Percentiles rank a stretch among this genome's conserved stretches.
phyloP scores from a whole-genome alignment of 2,329 filamentous ascomycete genomes.

The Coniochaeta sp. region DNA sequence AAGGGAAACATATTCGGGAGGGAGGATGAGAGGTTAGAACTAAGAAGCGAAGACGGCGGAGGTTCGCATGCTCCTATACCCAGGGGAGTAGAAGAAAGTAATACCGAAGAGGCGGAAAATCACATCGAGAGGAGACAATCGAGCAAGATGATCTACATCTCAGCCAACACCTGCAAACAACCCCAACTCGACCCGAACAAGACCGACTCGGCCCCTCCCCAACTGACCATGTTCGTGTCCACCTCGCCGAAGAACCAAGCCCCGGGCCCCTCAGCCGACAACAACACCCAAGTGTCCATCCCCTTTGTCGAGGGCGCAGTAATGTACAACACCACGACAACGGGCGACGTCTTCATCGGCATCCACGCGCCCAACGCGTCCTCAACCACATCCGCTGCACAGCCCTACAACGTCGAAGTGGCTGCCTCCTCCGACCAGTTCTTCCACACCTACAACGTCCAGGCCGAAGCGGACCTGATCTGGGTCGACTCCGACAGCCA shows the following conservation, averaged over 20 bases:
- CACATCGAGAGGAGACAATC: conserved; percentile 14
- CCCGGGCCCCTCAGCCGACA: conserved; percentile 54
- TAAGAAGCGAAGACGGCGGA: conserved; percentile 15
- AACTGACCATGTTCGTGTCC: conserved; percentile 74
- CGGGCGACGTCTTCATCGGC: conserved; percentile 66
- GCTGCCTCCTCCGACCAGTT: conserved; percentile 73
- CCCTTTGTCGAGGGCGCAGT: conserved; percentile 64
- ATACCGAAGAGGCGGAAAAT: neutral
- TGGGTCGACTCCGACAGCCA: conserved; percentile 81
- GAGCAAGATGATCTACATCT: conserved; percentile 62
- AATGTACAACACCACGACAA: conserved; percentile 53
- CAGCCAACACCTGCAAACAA: conserved; percentile 79
- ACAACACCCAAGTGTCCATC: conserved; percentile 34
- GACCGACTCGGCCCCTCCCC: conserved; percentile 48
- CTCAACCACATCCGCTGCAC: conserved; percentile 50
- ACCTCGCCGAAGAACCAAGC: conserved; percentile 53
- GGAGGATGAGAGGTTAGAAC: conserved; percentile 10
- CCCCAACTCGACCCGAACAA: conserved; percentile 49
- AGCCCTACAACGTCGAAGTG: conserved; percentile 69
- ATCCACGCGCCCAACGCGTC: conserved; percentile 64
- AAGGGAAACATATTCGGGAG: conserved; percentile 43
- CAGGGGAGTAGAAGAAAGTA: neutral
- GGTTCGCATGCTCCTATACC: conserved; percentile 7
- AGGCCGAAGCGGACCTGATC: conserved; percentile 50
- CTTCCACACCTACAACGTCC: conserved; percentile 60